Evolutionary conservation across 495 filamentous ascomycete genomes (phyloP).

Genomic region (Trichoderma reesei): DNA sequence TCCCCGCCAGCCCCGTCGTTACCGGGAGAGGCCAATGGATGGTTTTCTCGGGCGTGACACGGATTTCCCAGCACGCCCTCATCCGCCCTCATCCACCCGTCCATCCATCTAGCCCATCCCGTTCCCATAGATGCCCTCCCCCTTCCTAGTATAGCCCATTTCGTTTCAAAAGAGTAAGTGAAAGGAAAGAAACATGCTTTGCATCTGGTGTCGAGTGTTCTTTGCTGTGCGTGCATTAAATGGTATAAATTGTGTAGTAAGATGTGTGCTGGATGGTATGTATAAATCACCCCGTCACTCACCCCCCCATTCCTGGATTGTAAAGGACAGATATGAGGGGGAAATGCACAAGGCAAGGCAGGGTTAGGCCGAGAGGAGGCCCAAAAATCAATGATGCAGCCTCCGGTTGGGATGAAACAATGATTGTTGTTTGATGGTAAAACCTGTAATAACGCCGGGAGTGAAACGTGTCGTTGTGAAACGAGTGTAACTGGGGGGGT

Average conservation of each 20-base stretch:
- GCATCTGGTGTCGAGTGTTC: background rate
- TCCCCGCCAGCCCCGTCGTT: background rate
- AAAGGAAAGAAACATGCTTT: slow-evolving; percentile 2
- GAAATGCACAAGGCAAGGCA: background rate
- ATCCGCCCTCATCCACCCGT: background rate
- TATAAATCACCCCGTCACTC: background rate
- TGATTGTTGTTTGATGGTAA: background rate
- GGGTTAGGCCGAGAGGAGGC: background rate
- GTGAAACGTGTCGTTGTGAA: background rate
- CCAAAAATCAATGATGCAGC: background rate
- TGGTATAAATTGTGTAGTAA: background rate
- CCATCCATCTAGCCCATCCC: background rate
- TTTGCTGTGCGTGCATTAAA: background rate
- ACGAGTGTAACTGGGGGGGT: background rate
- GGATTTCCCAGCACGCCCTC: background rate
- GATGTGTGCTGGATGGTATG: background rate
- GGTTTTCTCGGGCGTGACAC: background rate
- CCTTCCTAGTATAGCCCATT: background rate
- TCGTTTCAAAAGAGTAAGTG: background rate
- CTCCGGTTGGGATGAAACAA: background rate
- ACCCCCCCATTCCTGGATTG: background rate
- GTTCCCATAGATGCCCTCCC: background rate
- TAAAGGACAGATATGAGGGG: background rate
- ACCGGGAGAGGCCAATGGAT: background rate
- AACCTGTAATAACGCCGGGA: background rate